Conservation (phyloP, 805 yeast genomes). For the Starmera amethionina region DNA sequence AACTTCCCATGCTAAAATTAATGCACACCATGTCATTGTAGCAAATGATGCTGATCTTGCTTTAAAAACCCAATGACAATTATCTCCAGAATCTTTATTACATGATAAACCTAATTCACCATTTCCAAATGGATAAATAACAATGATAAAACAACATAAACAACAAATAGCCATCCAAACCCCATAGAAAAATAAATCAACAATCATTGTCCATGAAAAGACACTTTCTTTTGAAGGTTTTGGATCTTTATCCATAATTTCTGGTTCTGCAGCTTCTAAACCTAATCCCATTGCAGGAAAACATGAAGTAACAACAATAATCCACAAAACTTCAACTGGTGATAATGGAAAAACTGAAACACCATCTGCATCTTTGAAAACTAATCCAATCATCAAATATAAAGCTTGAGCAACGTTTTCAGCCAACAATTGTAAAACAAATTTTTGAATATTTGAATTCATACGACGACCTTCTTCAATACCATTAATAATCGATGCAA, state of each 20-base stretch:
- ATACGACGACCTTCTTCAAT: conserved; percentile 75
- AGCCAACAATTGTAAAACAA: conserved; percentile 62
- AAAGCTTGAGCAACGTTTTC: conserved; percentile 67
- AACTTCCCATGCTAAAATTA: conserved; percentile 79
- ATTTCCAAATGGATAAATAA: conserved; percentile 56
- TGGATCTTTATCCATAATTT: conserved; percentile 56
- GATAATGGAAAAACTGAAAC: conserved; percentile 75
- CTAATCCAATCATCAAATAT: conserved; percentile 62
- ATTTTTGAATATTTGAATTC: conserved; percentile 71
- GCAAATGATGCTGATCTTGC: conserved; percentile 75
- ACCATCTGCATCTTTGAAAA: conserved; percentile 51
- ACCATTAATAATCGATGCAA: conserved; percentile 70
- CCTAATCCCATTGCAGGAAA: conserved; percentile 84
- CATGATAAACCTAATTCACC: conserved; percentile 61
- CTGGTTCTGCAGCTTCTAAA: conserved; percentile 53
- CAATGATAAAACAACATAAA: conserved; percentile 52
- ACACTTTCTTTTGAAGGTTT: conserved; percentile 43
- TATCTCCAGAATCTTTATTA: conserved; percentile 35
- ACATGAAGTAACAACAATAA: conserved; percentile 68
- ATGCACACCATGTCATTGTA: conserved; percentile 80
- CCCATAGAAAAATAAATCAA: conserved; percentile 68
- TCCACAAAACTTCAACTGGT: conserved; percentile 76
- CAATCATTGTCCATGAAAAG: conserved; percentile 55
- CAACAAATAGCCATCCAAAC: conserved; percentile 64
- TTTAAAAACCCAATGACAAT: conserved; percentile 56